These are phyloP conservation scores for Gardenia jasminoides DNA, from an alignment of 257 asterid species.

Conservation along the genomic window DNA sequence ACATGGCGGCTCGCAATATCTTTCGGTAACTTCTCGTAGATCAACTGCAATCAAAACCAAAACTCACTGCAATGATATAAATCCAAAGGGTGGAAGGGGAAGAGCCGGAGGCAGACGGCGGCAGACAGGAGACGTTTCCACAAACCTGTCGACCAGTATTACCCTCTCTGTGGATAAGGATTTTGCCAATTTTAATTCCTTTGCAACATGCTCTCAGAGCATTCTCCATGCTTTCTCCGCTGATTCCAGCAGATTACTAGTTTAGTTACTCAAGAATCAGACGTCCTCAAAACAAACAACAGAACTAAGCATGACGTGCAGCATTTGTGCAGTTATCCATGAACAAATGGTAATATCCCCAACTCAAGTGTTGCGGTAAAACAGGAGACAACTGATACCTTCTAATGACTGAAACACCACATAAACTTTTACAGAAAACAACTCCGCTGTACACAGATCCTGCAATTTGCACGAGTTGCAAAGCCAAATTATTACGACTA, in stretches of 20 bases:
- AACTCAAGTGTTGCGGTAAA: neutral
- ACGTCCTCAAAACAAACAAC: neutral
- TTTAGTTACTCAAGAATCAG: neutral
- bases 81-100: neutral
- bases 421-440: constrained; percentile 92
- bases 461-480: constrained; percentile 33
- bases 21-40: constrained; percentile 85
- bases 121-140: too few relatives aligned
- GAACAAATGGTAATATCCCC: neutral
- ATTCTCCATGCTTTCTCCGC: constrained; percentile 91
- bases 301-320: neutral
- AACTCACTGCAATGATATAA: neutral
- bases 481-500: neutral
- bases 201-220: constrained; percentile 98
- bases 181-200: constrained; percentile 97
- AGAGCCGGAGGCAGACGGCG: neutral
- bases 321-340: neutral
- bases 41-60: constrained; percentile 53
- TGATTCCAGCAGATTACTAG: constrained; percentile 28
- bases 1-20: constrained; percentile 95
- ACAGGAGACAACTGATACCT: constrained; percentile 39
- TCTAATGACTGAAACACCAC: constrained; percentile 95
- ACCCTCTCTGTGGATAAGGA: constrained; percentile 94
- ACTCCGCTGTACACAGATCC: constrained; percentile 95
- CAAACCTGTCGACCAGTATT: constrained; percentile 90